phyloP scores from a whole-genome alignment of 2,329 filamentous ascomycete genomes.

The Lachnellula arida region DNA sequence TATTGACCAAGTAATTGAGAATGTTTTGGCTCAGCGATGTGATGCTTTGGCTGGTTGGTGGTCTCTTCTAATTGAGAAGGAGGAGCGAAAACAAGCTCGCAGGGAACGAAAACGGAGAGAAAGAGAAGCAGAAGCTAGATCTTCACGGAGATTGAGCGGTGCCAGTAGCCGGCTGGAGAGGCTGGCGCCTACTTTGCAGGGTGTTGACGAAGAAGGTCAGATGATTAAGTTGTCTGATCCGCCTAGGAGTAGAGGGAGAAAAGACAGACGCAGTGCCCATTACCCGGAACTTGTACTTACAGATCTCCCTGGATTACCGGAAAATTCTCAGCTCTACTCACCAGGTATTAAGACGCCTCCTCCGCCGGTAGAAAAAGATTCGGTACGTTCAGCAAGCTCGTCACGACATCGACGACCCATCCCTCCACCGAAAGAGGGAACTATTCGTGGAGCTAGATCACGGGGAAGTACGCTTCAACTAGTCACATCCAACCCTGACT shows the following conservation, averaged over 20 bases:
- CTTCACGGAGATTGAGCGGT: constrained; percentile 75
- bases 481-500: constrained; percentile 62
- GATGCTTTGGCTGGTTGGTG: constrained; percentile 94
- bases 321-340: constrained; percentile 40
- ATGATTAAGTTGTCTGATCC: constrained; percentile 42
- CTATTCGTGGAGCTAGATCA: constrained; percentile 63
- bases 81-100: constrained; percentile 77
- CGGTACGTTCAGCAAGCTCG: constrained; percentile 69
- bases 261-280: constrained; percentile 68
- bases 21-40: constrained; percentile 83
- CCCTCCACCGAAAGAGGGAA: constrained; percentile 80
- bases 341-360: constrained; percentile 47
- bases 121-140: constrained; percentile 75
- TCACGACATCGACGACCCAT: constrained; percentile 70
- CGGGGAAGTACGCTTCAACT: constrained; percentile 83
- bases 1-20: constrained; percentile 90
- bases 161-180: constrained; percentile 83
- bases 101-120: constrained; percentile 81
- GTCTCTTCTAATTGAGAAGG: constrained; percentile 90
- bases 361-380: constrained; percentile 74
- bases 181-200: constrained; percentile 69
- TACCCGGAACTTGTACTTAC: constrained; percentile 59
- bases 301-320: constrained; percentile 73
- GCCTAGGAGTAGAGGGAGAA: constrained; percentile 69
- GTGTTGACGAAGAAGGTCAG: constrained; percentile 72